phyloP scores from a whole-genome alignment of 345 rosid genomes.

The Citrus trifoliata region DNA sequence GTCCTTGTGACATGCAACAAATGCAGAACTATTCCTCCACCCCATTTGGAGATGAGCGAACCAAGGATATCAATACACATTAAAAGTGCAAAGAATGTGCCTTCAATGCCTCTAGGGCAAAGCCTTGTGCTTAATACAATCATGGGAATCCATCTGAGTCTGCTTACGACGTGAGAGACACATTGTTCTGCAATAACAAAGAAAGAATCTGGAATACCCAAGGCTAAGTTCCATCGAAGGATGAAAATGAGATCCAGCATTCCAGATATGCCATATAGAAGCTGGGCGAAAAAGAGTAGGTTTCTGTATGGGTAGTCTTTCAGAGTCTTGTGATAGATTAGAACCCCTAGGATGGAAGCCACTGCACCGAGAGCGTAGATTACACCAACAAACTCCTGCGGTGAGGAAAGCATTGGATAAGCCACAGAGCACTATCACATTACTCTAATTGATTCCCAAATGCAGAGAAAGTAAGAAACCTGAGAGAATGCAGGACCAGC shows the following conservation, averaged over 20 bases:
- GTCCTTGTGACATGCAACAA: slow-evolving; percentile 55
- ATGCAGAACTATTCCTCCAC: slow-evolving; percentile 65
- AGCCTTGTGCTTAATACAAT: slow-evolving; percentile 67
- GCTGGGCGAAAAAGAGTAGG: slow-evolving; percentile 55
- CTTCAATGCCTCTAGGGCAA: slow-evolving; percentile 80
- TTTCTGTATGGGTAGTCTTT: slow-evolving; percentile 61
- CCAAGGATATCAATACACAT: slow-evolving; percentile 83
- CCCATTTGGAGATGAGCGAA: slow-evolving; percentile 56
- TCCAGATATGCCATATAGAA: slow-evolving; percentile 57
- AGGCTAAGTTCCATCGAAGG: slow-evolving; percentile 58
- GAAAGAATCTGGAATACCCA: slow-evolving; percentile 72
- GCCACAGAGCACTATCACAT: background rate
- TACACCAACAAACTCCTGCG: slow-evolving; percentile 67
- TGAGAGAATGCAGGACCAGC: slow-evolving; percentile 86
- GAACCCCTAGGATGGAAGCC: slow-evolving; percentile 74
- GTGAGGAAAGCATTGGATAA: background rate
- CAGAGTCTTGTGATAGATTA: slow-evolving; percentile 70
- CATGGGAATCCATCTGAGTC: slow-evolving; percentile 83
- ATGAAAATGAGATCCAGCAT: slow-evolving; percentile 72
- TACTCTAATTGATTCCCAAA: background rate
- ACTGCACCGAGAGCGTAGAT: slow-evolving; percentile 68
- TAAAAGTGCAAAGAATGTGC: slow-evolving; percentile 69
- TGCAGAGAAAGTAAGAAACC: slow-evolving; percentile 21
- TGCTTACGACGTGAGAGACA: slow-evolving; percentile 46
- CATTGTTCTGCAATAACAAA: slow-evolving; percentile 72